A percentile compares a stretch with the other conserved stretches of the same genome.
These are phyloP conservation scores for Brassica nigra DNA, from an alignment of 345 rosid species.

Conservation along the genomic window DNA sequence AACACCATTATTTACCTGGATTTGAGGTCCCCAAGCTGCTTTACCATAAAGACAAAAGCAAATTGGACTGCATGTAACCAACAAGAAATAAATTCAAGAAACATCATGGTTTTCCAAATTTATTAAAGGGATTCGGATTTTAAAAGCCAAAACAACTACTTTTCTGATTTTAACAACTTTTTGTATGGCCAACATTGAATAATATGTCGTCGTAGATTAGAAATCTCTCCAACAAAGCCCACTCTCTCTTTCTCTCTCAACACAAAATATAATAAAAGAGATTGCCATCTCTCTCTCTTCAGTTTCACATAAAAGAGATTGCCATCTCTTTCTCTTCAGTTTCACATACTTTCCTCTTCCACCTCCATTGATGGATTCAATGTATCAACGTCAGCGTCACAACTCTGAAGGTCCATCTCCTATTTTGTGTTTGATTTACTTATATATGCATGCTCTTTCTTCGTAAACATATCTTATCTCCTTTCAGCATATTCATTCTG, in stretches of 20 bases:
- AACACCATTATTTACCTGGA: neutral
- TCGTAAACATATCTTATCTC: neutral
- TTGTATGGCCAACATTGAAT: neutral
- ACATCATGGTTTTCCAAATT: neutral
- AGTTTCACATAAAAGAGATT: neutral
- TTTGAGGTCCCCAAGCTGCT: neutral
- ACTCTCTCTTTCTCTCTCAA: neutral
- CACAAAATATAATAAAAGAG: neutral
- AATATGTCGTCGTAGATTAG: neutral
- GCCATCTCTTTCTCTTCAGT: neutral
- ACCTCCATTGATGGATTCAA: neutral
- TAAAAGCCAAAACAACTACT: no score
- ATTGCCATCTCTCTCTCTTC: neutral
- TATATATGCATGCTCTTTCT: neutral
- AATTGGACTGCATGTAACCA: neutral
- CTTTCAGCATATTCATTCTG: neutral
- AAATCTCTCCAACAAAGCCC: neutral
- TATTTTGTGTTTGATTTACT: neutral
- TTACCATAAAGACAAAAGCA: neutral
- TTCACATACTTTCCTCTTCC: neutral
- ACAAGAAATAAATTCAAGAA: neutral
- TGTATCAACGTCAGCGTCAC: neutral
- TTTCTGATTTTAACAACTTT: neutral
- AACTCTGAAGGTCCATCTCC: constrained; percentile 6
- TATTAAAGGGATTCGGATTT: neutral